These are phyloP conservation scores for Pseudogymnoascus sp. DNA, from an alignment of 2,329 filamentous ascomycete species.

Conservation along the genomic window DNA sequence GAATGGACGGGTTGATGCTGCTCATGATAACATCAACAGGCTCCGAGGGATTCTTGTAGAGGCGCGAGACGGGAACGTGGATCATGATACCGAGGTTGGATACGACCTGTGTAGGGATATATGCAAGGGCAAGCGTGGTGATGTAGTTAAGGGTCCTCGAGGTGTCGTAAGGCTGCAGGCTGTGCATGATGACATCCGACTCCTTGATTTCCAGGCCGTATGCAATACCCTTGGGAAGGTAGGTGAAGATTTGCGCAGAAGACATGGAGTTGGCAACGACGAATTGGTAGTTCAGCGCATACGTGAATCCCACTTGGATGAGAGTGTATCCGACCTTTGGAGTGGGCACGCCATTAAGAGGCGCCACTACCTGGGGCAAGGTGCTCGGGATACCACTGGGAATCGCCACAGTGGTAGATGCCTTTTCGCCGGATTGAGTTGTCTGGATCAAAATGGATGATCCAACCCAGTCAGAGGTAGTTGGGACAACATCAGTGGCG, in stretches of 20 bases:
- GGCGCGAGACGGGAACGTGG: constrained; percentile 57
- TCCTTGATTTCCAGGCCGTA: constrained; percentile 44
- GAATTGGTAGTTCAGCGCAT: constrained; percentile 74
- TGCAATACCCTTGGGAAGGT: constrained; percentile 62
- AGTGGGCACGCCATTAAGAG: constrained; percentile 52
- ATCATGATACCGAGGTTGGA: constrained; percentile 61
- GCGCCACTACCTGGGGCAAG: constrained; percentile 69
- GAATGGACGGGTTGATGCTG: constrained; percentile 76
- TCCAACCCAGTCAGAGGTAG: constrained; percentile 5
- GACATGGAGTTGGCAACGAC: constrained; percentile 64
- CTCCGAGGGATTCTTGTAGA: constrained; percentile 51
- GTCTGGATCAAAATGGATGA: neutral
- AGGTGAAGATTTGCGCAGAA: constrained; percentile 76
- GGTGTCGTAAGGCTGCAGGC: constrained; percentile 71
- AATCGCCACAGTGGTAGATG: constrained; percentile 23
- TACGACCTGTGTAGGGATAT: constrained; percentile 65
- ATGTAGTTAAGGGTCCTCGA: constrained; percentile 62
- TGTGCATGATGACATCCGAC: constrained; percentile 58
- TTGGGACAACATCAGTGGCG: neutral
- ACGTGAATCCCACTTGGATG: constrained; percentile 79
- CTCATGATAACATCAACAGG: constrained; percentile 66
- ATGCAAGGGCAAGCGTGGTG: constrained; percentile 70
- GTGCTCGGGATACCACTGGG: constrained; percentile 52
- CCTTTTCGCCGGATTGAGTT: neutral
- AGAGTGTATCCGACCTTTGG: constrained; percentile 50